These are phyloP conservation scores for Filosporella fistucella DNA, from an alignment of 495 filamentous ascomycete genomes.

Conservation along the genomic window DNA sequence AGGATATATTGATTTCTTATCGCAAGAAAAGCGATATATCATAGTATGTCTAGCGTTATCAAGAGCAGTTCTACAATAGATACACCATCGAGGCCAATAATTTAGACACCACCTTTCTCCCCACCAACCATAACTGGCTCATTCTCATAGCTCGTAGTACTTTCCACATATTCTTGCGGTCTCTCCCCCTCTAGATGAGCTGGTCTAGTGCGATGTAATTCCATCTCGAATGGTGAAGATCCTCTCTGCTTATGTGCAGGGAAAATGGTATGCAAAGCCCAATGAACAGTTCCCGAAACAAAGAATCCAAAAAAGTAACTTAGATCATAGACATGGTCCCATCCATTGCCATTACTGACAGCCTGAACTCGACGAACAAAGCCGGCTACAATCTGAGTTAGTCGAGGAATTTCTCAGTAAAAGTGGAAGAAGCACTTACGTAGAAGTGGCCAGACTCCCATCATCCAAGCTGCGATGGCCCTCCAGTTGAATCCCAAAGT, in stretches of 20 bases:
- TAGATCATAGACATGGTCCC: conserved; percentile 23
- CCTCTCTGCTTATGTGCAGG: conserved; percentile 20
- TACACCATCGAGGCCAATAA: too few relatives aligned
- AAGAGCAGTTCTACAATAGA: too few relatives aligned
- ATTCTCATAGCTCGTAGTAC: neutral
- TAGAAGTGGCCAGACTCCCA: conserved; percentile 52
- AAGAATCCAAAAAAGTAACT: conserved; percentile 25
- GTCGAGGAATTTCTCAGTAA: neutral
- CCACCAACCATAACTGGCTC: neutral
- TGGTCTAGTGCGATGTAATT: conserved; percentile 7
- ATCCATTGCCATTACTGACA: conserved; percentile 10
- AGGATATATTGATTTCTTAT: too few relatives aligned
- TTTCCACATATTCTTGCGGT: neutral
- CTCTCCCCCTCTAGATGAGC: neutral
- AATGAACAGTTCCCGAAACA: conserved; percentile 15
- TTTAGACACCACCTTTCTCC: neutral
- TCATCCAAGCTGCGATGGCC: conserved; percentile 76
- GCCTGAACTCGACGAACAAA: conserved; percentile 22
- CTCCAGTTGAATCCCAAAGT: conserved; percentile 74
- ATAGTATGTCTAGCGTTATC: too few relatives aligned
- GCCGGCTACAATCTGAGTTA: conserved; percentile 19
- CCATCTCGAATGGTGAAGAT: conserved; percentile 15
- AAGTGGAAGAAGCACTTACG: conserved; percentile 9
- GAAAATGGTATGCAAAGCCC: conserved; percentile 14
- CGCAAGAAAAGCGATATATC: too few relatives aligned